Evolutionary conservation across 1,284 basidiomycete genomes (phyloP).

Genomic region (Naganishia sp.): DNA sequence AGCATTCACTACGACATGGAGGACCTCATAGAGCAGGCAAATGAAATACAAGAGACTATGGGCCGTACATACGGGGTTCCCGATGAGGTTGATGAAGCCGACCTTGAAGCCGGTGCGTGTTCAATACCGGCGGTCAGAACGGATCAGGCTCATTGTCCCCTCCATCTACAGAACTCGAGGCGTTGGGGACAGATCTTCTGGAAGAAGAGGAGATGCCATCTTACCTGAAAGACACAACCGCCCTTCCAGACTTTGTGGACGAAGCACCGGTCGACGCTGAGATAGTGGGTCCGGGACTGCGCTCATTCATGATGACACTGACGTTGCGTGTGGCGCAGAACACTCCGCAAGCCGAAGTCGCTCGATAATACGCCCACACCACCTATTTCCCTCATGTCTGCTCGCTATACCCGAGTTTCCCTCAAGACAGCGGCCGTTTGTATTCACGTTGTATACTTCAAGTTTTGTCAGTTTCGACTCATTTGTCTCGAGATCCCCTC

Average conservation of each 20-base stretch:
- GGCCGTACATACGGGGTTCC: slow-evolving; percentile 93
- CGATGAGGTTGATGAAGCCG: slow-evolving; percentile 96
- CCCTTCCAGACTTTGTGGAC: slow-evolving; percentile 86
- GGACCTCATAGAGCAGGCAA: slow-evolving; percentile 92
- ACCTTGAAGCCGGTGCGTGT: slow-evolving; percentile 84
- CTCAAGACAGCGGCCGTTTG: too few relatives aligned
- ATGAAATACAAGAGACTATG: slow-evolving; percentile 94
- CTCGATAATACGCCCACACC: slow-evolving; percentile 8
- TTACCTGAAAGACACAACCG: slow-evolving; percentile 79
- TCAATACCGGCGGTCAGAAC: slow-evolving; percentile 28
- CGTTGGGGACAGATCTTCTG: slow-evolving; percentile 70
- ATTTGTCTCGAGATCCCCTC: too few relatives aligned
- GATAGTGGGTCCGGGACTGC: slow-evolving; percentile 38
- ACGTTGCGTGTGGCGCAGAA: background rate
- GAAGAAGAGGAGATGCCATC: slow-evolving; percentile 77
- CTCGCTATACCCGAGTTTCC: too few relatives aligned
- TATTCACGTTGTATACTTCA: too few relatives aligned
- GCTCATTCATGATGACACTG: background rate
- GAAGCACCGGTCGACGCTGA: slow-evolving; percentile 63
- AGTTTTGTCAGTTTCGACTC: too few relatives aligned
- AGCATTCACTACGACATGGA: slow-evolving; percentile 97
- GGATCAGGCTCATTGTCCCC: background rate
- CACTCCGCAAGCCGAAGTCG: slow-evolving; percentile 33
- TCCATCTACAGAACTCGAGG: slow-evolving; percentile 73
- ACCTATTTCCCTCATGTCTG: background rate